A percentile compares a stretch with the other conserved stretches of the same genome.
Conservation (phyloP, 257 asterid species). For the Handroanthus guayacan region DNA sequence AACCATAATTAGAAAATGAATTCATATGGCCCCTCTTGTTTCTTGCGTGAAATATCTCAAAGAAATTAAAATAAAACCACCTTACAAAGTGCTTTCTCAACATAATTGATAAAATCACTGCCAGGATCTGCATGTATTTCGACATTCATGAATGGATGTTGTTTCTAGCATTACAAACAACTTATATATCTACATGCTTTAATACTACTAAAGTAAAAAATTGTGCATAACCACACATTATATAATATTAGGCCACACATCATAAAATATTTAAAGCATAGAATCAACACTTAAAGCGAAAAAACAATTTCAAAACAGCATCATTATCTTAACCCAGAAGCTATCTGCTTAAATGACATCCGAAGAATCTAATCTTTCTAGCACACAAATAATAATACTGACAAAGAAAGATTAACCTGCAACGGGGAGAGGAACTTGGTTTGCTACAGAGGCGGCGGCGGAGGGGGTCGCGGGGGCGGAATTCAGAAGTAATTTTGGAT, state of each 20-base stretch:
- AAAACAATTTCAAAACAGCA: not conserved
- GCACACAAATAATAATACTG: not conserved
- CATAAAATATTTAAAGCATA: slow-evolving; percentile 11
- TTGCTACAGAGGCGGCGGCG: slow-evolving; percentile 25
- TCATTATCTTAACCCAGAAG: not conserved
- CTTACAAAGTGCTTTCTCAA: slow-evolving; percentile 8
- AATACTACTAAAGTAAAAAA: not conserved
- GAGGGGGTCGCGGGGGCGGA: slow-evolving; percentile 32
- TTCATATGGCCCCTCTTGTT: not conserved
- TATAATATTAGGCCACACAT: slow-evolving; percentile 18
- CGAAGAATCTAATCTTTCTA: slow-evolving; percentile 11
- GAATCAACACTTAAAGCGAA: not conserved
- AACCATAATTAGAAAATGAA: not conserved
- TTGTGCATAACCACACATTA: slow-evolving; percentile 2
- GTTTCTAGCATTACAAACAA: not conserved
- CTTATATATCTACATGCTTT: not conserved
- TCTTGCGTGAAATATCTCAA: slow-evolving; percentile 8
- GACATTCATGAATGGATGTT: slow-evolving; percentile 14
- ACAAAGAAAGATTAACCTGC: slow-evolving; percentile 38
- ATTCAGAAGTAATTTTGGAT: slow-evolving; percentile 33
- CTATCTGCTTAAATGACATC: not conserved
- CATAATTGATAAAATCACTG: slow-evolving; percentile 9
- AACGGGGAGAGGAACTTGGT: slow-evolving; percentile 28
- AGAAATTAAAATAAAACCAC: not conserved
- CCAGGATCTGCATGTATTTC: slow-evolving; percentile 6